Conservation (phyloP, 2,329 filamentous ascomycete species). For the Colletotrichum sp. region DNA sequence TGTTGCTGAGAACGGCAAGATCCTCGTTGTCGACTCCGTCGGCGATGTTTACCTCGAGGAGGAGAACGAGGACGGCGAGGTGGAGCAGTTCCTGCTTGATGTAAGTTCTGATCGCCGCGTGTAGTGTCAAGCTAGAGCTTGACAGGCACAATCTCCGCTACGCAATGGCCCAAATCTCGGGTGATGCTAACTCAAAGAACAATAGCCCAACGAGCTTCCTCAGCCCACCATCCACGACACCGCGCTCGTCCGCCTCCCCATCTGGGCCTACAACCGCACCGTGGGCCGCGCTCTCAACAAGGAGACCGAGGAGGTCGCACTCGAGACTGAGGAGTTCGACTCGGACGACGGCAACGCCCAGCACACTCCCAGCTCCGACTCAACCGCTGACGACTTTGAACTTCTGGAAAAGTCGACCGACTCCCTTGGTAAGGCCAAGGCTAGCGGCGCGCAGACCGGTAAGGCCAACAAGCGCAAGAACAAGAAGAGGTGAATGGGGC, state of each 20-base stretch:
- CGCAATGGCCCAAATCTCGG: not conserved
- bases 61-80: conserved; percentile 83
- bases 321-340: conserved; percentile 40
- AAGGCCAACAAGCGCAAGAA: conserved; percentile 59
- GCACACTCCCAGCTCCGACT: conserved; percentile 61
- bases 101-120: conserved; percentile 56
- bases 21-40: conserved; percentile 87
- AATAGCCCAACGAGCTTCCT: conserved; percentile 77
- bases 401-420: conserved; percentile 66
- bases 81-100: conserved; percentile 85
- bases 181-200: conserved; percentile 23
- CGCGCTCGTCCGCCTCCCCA: conserved; percentile 78
- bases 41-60: conserved; percentile 97
- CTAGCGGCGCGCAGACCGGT: conserved; percentile 50
- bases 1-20: conserved; percentile 92
- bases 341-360: conserved; percentile 57
- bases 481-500: conserved; percentile 55
- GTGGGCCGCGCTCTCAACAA: conserved; percentile 54
- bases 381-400: conserved; percentile 66
- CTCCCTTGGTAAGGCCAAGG: conserved; percentile 56
- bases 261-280: conserved; percentile 70
- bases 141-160: not conserved
- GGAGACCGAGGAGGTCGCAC: conserved; percentile 37
- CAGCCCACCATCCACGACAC: conserved; percentile 83
- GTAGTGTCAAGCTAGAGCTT: not conserved